These are phyloP conservation scores for Gossypium ekmanianum DNA, from an alignment of 345 rosid species.

Conservation along the genomic window DNA sequence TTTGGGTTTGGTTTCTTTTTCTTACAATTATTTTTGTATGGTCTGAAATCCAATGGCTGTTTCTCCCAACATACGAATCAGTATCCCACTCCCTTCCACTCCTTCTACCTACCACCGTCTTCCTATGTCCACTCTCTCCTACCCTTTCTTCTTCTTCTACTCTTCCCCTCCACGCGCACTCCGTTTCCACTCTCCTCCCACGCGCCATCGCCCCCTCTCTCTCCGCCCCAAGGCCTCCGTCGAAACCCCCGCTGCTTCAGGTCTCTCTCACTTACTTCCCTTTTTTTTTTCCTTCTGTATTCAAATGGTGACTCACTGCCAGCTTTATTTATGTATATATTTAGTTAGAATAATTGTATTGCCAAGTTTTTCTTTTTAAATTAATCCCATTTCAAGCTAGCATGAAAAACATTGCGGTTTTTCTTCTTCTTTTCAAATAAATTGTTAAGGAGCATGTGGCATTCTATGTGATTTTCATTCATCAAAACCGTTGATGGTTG, in stretches of 20 bases:
- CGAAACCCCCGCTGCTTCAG: slow-evolving; percentile 37
- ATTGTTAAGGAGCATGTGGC: not conserved
- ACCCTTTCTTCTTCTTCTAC: slow-evolving; percentile 33
- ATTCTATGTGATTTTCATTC: not conserved
- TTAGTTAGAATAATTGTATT: not conserved
- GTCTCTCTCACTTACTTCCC: slow-evolving; percentile 20
- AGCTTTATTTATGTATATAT: not conserved
- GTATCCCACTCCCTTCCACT: not conserved
- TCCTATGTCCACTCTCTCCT: slow-evolving; percentile 34
- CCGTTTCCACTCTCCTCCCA: slow-evolving; percentile 31
- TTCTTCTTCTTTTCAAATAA: not conserved
- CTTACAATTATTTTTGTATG: slow-evolving; percentile 28
- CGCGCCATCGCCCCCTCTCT: slow-evolving; percentile 31
- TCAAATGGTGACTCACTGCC: not conserved
- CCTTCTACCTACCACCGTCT: slow-evolving; percentile 18
- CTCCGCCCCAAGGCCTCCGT: slow-evolving; percentile 65
- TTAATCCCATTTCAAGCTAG: not conserved
- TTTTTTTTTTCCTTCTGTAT: not conserved
- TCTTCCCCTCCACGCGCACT: slow-evolving; percentile 32
- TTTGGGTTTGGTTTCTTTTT: not conserved
- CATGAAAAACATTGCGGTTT: not conserved
- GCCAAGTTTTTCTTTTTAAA: not conserved
- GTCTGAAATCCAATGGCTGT: slow-evolving; percentile 44
- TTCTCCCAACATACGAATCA: slow-evolving; percentile 30
- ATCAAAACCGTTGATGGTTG: not conserved